Base-by-base conservation (phyloP, 441 rosid species). In the Pelargonium fulgidum region DNA sequence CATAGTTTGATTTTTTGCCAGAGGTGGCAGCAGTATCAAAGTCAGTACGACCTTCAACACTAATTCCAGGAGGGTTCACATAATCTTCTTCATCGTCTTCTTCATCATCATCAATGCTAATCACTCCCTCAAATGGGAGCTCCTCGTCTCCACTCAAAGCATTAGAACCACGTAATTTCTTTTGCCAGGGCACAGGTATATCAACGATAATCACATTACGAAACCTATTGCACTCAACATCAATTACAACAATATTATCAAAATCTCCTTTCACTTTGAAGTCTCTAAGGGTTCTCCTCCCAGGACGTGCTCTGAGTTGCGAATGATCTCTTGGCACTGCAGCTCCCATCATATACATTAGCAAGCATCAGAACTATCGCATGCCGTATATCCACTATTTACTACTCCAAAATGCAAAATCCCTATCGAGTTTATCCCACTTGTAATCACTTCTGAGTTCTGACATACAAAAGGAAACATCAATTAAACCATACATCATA, bases 281-380 rank as follows among this genome's bases (percentile, higher is more conserved):
- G 42, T 39, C 42, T 39, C 42, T 39, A 39, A 39, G 42, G 42
- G 42, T 39, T 39, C 42, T 39, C 42, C 42, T 50, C 58, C 58
- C 58, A 50, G 58, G 17, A 50, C 20, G 17, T n/a, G 20, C n/a
- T 50, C 58, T 50, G 16, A 50, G 58, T 50, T 50, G 17, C 20
- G 58, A 50, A 17, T 17, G 16, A 50, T 50, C 58, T 50, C 58
- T 50, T 50, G 58, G 58, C 8, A 50, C 58, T 50, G 20, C 58
- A 50, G 58, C 58, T 50, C 58, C 58, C 58, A n/a, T 50, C 58
- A 50, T 50, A n/a, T 50, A 48, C 58, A n/a, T 50, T n/a, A 4
- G 58, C 8, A 48, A 39, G 10, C 42, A 39, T 1, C 42, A 39
- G 42, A 39, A 39, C 6, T 39, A 7, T 6, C 8, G 10, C 42